Conservation (phyloP, 1,139 yeast genomes). For the Scheffersomyces cryptocercus region DNA sequence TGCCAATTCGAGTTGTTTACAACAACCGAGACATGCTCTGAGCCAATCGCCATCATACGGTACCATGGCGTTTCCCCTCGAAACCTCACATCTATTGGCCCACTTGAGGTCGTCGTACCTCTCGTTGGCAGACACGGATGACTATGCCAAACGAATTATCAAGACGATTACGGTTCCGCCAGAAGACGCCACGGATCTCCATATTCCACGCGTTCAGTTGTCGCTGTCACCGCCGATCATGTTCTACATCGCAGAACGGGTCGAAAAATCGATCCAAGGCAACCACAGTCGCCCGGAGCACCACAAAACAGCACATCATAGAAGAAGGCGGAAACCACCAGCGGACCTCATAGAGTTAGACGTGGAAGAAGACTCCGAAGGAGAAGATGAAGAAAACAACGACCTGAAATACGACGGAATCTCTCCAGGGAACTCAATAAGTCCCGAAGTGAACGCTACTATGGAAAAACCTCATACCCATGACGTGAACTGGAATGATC, state of each 20-base stretch:
- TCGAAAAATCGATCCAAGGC: slow-evolving; percentile 9
- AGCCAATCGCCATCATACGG: background rate
- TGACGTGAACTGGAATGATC: no score
- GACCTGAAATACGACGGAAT: background rate
- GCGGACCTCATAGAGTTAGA: background rate
- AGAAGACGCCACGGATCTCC: background rate
- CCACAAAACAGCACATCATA: background rate
- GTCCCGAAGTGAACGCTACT: no score
- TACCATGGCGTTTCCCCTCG: slow-evolving; percentile 40
- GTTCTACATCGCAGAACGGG: slow-evolving; percentile 27
- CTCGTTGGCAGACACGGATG: slow-evolving; percentile 27
- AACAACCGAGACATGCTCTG: no score
- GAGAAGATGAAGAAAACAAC: background rate
- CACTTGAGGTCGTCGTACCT: slow-evolving; percentile 35
- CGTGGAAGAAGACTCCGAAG: background rate
- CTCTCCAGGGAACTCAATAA: no score
- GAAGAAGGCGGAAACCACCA: background rate
- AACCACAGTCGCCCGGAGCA: background rate
- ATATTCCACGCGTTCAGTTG: slow-evolving; percentile 3
- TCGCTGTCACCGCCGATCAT: slow-evolving; percentile 39
- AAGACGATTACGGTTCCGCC: slow-evolving; percentile 14
- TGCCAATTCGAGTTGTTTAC: no score
- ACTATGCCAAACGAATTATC: slow-evolving; percentile 23
- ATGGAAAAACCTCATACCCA: no score
- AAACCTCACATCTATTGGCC: slow-evolving; percentile 28